phyloP scores from a whole-genome alignment of 352 stramenopile genomes.

The Phytophthora boehmeriae region DNA sequence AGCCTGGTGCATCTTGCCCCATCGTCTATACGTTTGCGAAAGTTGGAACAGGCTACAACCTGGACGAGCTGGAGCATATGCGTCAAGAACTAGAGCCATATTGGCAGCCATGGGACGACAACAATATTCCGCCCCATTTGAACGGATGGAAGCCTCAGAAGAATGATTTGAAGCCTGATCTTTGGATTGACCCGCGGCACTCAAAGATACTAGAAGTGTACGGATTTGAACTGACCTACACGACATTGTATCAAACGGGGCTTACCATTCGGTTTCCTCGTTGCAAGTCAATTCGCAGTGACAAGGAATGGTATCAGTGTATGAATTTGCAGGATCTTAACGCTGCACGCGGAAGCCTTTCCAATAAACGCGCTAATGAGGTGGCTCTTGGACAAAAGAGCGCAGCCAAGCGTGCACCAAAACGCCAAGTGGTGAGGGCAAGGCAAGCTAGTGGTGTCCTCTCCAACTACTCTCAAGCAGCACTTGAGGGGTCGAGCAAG shows the following conservation, averaged over 20 bases:
- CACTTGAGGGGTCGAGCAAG: conserved; percentile 59
- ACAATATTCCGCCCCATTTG: conserved; percentile 74
- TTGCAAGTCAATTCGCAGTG: conserved; percentile 80
- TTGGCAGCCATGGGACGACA: conserved; percentile 73
- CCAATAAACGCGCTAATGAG: conserved; percentile 77
- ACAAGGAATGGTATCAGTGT: conserved; percentile 86
- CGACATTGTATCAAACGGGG: conserved; percentile 79
- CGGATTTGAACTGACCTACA: conserved; percentile 85
- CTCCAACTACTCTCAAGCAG: conserved; percentile 62
- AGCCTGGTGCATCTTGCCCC: conserved; percentile 54
- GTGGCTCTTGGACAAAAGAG: conserved; percentile 75
- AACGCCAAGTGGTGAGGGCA: conserved; percentile 31
- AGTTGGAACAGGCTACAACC: conserved; percentile 85
- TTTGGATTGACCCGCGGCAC: conserved; percentile 83
- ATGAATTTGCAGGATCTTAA: conserved; percentile 83
- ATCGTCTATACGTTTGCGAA: conserved; percentile 81
- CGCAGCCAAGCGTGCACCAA: conserved; percentile 44
- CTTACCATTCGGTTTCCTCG: conserved; percentile 84
- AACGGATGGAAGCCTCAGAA: conserved; percentile 83
- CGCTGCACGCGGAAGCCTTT: conserved; percentile 55
- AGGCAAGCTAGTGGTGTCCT: conserved; percentile 47
- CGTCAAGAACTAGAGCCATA: conserved; percentile 78
- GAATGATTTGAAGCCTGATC: conserved; percentile 73
- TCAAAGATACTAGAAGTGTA: conserved; percentile 88
- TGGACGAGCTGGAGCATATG: conserved; percentile 78